Percentiles rank a stretch among this genome's conserved stretches.
Evolutionary conservation across 163 green algal genomes (phyloP).

Genomic region (Trebouxia gelatinosa): DNA sequence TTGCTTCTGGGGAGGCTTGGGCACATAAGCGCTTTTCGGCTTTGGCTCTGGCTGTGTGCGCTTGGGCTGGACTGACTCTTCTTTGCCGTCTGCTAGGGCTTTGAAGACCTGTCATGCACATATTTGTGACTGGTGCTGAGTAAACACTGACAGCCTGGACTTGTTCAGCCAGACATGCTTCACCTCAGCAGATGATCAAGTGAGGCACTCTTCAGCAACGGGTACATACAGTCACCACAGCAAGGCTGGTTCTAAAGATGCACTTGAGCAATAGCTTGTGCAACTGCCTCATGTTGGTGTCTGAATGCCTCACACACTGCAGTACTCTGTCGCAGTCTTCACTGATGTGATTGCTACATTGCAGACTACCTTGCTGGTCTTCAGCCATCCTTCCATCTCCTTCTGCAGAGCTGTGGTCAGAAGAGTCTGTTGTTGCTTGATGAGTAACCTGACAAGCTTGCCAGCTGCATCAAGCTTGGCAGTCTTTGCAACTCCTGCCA

Average conservation of each 20-base stretch:
- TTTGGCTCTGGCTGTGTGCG: neutral
- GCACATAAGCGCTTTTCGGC: neutral
- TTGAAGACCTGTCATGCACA: conserved; percentile 31
- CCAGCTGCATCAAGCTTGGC: conserved; percentile 12
- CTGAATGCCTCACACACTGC: too few relatives aligned
- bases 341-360: too few relatives aligned
- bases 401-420: conserved; percentile 8
- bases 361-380: conserved; percentile 11
- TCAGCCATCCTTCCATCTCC: conserved; percentile 10
- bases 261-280: too few relatives aligned
- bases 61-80: conserved; percentile 17
- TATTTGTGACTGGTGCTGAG: too few relatives aligned
- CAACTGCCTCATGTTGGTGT: too few relatives aligned
- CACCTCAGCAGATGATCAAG: too few relatives aligned
- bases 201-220: too few relatives aligned
- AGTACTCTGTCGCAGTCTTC: too few relatives aligned
- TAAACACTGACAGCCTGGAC: too few relatives aligned
- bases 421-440: neutral
- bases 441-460: conserved; percentile 1
- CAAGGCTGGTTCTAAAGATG: too few relatives aligned
- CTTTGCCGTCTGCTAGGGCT: conserved; percentile 11
- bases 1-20: neutral
- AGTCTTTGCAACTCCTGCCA: conserved; percentile 13
- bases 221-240: too few relatives aligned
- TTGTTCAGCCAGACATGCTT: too few relatives aligned